These are phyloP conservation scores for Colletotrichum spinosum DNA, from an alignment of 2,329 filamentous ascomycete genomes.

Conservation along the genomic window DNA sequence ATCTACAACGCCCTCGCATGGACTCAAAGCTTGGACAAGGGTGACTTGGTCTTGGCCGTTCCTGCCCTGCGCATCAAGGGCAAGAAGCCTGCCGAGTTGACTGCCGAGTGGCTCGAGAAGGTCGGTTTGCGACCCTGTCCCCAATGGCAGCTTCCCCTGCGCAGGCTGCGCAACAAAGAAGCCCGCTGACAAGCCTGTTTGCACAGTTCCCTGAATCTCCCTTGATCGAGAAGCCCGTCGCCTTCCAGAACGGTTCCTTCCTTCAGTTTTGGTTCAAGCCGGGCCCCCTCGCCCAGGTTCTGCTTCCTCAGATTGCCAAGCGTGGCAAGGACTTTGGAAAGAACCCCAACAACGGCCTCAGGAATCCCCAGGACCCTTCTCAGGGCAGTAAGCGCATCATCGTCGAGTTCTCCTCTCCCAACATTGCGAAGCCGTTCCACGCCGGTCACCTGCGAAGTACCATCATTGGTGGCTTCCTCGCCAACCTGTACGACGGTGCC, in stretches of 20 bases:
- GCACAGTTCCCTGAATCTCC: slow-evolving; percentile 78
- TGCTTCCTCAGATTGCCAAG: slow-evolving; percentile 77
- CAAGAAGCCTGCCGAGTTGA: slow-evolving; percentile 72
- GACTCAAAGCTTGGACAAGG: slow-evolving; percentile 84
- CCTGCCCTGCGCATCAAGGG: slow-evolving; percentile 84
- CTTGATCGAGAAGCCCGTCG: slow-evolving; percentile 76
- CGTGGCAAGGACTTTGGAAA: slow-evolving; percentile 72
- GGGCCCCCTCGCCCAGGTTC: slow-evolving; percentile 71
- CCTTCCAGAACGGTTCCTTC: slow-evolving; percentile 70
- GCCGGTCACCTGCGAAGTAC: slow-evolving; percentile 82
- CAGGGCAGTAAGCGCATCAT: slow-evolving; percentile 75
- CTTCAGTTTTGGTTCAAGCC: slow-evolving; percentile 85
- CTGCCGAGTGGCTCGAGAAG: slow-evolving; percentile 70
- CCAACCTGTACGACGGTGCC: slow-evolving; percentile 76
- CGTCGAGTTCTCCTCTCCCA: slow-evolving; percentile 87
- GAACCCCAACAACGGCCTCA: slow-evolving; percentile 69
- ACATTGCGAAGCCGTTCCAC: slow-evolving; percentile 88
- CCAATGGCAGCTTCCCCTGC: neutral
- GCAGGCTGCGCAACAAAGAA: neutral
- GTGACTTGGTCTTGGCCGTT: slow-evolving; percentile 82
- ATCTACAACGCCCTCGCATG: slow-evolving; percentile 83
- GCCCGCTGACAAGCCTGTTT: neutral
- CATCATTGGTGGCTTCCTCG: slow-evolving; percentile 82
- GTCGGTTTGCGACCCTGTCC: slow-evolving; percentile 48
- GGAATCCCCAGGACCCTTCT: slow-evolving; percentile 70